A percentile compares a stretch with the other conserved stretches of the same genome.
Conservation (phyloP, 176 grass and related monocot genomes). For the Triticum aestivum region DNA sequence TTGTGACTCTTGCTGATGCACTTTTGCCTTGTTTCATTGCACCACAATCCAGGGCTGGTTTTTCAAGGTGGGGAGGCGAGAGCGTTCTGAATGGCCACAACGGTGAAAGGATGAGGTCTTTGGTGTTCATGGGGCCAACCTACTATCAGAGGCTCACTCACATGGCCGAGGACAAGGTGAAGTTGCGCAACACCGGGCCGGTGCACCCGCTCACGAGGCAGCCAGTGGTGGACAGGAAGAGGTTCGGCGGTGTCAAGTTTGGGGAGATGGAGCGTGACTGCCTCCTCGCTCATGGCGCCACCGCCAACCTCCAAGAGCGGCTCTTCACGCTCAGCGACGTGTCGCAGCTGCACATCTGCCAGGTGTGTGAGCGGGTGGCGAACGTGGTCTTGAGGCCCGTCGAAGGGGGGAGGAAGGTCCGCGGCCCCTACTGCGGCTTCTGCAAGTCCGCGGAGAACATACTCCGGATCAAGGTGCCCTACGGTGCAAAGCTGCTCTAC, state of each 20-base stretch:
- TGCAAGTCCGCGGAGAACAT: constrained; percentile 76
- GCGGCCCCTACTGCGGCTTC: constrained; percentile 66
- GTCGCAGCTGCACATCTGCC: constrained; percentile 77
- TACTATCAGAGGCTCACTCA: constrained; percentile 91
- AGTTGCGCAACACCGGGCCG: constrained; percentile 89
- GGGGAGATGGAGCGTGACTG: constrained; percentile 95
- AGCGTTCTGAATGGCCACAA: constrained; percentile 82
- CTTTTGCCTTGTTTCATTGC: not conserved
- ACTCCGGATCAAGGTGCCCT: constrained; percentile 74
- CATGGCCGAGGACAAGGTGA: constrained; percentile 96
- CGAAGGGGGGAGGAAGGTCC: constrained; percentile 55
- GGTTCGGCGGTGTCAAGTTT: constrained; percentile 90
- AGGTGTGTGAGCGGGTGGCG: constrained; percentile 60
- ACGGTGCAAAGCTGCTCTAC: constrained; percentile 86
- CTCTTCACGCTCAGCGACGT: constrained; percentile 82
- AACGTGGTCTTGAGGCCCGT: constrained; percentile 72
- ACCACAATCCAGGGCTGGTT: constrained; percentile 58
- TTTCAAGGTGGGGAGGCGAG: constrained; percentile 74
- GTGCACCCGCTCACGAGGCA: constrained; percentile 90
- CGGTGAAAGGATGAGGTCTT: constrained; percentile 66
- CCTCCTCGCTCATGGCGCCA: constrained; percentile 76
- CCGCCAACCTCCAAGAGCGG: constrained; percentile 82
- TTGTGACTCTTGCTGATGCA: not conserved
- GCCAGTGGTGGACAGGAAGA: constrained; percentile 72
- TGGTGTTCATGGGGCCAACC: constrained; percentile 89